These are phyloP conservation scores for Rosa rugosa DNA, from an alignment of 306 rosid genomes.

Conservation along the genomic window DNA sequence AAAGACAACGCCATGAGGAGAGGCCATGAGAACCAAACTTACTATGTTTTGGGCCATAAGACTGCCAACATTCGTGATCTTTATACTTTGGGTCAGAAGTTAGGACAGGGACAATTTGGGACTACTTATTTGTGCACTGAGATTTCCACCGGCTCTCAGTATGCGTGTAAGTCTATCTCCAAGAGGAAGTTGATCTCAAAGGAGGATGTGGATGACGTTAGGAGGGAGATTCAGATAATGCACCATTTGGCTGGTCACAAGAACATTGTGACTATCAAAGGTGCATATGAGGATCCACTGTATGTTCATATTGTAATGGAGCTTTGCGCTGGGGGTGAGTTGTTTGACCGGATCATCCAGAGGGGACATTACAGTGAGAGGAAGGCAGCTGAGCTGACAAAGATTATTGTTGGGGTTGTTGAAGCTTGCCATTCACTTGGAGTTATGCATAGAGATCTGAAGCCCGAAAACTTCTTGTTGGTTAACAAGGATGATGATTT, in stretches of 20 bases:
- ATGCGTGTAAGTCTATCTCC: constrained; percentile 91
- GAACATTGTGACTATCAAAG: constrained; percentile 87
- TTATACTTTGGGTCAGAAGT: constrained; percentile 71
- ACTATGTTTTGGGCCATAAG: constrained; percentile 85
- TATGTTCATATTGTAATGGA: constrained; percentile 97
- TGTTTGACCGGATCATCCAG: constrained; percentile 89
- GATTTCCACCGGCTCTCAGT: constrained; percentile 54
- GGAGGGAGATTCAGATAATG: constrained; percentile 97
- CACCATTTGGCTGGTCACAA: constrained; percentile 95
- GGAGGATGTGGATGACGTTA: constrained; percentile 86
- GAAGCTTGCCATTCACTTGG: constrained; percentile 97
- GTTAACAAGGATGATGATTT: constrained; percentile 91
- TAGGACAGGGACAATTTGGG: constrained; percentile 97
- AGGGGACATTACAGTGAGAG: constrained; percentile 92
- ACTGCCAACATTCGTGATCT: constrained; percentile 88
- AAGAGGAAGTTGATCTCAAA: constrained; percentile 87
- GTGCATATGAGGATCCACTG: constrained; percentile 87
- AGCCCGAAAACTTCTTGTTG: constrained; percentile 89
- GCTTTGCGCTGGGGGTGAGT: constrained; percentile 89
- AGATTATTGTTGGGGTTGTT: constrained; percentile 85
- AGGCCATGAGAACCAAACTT: constrained; percentile 61
- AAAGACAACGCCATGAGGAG: constrained; percentile 67
- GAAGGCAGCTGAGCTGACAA: constrained; percentile 89
- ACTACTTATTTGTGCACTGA: constrained; percentile 74
- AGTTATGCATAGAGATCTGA: constrained; percentile 94